A percentile compares a stretch with the other conserved stretches of the same genome.
Evolutionary conservation across 306 rosid genomes (phyloP).

Genomic region (Sechiopsis laciniata): DNA sequence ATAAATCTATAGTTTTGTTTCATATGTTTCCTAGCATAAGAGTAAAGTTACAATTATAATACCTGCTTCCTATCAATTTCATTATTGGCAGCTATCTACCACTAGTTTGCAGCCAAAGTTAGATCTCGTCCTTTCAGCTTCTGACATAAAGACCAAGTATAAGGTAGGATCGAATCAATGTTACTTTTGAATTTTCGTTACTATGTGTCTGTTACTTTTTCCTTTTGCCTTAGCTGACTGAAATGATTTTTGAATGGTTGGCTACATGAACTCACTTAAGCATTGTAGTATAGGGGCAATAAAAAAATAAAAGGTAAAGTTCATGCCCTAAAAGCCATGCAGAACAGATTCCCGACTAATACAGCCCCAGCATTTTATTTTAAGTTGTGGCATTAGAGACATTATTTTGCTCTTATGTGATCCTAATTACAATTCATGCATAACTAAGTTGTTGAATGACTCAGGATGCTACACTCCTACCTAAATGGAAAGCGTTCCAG

Average conservation of each 20-base stretch:
- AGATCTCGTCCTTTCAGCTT: slow-evolving; percentile 40
- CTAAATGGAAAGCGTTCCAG: slow-evolving; percentile 86
- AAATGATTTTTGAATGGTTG: background rate
- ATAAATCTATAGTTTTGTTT: background rate
- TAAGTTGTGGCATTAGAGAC: background rate
- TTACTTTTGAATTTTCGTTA: background rate
- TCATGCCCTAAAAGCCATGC: background rate
- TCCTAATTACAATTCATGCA: background rate
- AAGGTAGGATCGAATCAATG: slow-evolving; percentile 36
- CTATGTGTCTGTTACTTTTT: background rate
- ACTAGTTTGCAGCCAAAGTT: slow-evolving; percentile 27
- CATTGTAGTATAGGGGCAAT: background rate
- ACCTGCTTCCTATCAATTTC: background rate
- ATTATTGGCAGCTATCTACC: slow-evolving; percentile 38
- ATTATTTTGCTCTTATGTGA: background rate
- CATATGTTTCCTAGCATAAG: background rate
- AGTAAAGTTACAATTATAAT: background rate
- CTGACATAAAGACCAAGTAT: slow-evolving; percentile 52
- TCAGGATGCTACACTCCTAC: slow-evolving; percentile 73
- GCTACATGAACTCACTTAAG: background rate
- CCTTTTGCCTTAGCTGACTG: background rate
- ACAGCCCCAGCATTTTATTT: background rate
- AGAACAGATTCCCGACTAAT: background rate
- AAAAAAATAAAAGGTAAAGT: too few relatives aligned
- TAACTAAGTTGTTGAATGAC: slow-evolving; percentile 26